Evolutionary conservation across 2,329 filamentous ascomycete species (phyloP).

Genomic region (Penicillium oxalicum): DNA sequence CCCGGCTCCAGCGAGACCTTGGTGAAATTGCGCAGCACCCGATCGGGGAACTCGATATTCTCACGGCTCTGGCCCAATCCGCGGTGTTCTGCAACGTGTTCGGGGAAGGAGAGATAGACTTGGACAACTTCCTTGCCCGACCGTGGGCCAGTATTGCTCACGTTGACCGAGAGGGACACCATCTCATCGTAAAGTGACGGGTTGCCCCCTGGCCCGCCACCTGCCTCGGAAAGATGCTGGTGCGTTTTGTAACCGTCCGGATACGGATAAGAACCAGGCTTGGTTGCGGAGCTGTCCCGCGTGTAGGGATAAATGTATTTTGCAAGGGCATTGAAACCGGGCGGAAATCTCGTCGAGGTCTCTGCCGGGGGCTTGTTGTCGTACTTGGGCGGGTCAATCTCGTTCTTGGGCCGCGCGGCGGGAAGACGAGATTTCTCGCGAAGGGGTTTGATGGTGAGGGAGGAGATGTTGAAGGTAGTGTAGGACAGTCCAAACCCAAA

Average conservation of each 20-base stretch:
- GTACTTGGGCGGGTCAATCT: slow-evolving; percentile 50
- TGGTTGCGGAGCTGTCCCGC: slow-evolving; percentile 44
- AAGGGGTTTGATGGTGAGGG: slow-evolving; percentile 44
- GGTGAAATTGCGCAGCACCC: slow-evolving; percentile 63
- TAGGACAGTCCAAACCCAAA: slow-evolving; percentile 86
- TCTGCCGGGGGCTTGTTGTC: slow-evolving; percentile 50
- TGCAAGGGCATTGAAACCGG: slow-evolving; percentile 53
- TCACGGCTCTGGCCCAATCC: slow-evolving; percentile 25
- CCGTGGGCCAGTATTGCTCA: slow-evolving; percentile 46
- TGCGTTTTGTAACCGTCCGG: slow-evolving; percentile 51
- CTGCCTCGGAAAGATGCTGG: slow-evolving; percentile 55
- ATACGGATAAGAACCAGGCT: slow-evolving; percentile 44
- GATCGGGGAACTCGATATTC: slow-evolving; percentile 58
- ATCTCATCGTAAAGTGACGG: slow-evolving; percentile 48
- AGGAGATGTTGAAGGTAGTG: slow-evolving; percentile 62
- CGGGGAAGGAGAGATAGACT: slow-evolving; percentile 63
- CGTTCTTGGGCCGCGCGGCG: slow-evolving; percentile 35
- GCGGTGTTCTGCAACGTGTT: slow-evolving; percentile 27
- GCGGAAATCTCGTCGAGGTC: slow-evolving; percentile 56
- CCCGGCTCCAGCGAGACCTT: slow-evolving; percentile 57
- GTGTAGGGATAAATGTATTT: slow-evolving; percentile 74
- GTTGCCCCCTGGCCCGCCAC: slow-evolving; percentile 54
- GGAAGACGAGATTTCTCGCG: slow-evolving; percentile 47
- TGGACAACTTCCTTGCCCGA: slow-evolving; percentile 49
- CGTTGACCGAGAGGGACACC: slow-evolving; percentile 41